Base-by-base conservation (phyloP, 306 rosid species). In the Prosopis cineraria region DNA sequence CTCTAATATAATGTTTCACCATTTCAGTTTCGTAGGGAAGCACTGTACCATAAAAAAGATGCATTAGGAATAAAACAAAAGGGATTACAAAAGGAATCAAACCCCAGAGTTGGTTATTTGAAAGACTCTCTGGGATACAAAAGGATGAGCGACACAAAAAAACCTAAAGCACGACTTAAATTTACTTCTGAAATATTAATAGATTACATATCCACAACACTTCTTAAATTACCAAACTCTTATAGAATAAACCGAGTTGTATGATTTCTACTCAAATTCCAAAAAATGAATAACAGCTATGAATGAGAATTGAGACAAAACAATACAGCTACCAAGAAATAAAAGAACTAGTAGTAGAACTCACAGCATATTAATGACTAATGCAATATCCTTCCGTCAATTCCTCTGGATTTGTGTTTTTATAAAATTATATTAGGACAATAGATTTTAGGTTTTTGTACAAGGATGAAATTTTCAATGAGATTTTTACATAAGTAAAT, bases 201-300 rank as follows among this genome's bases (percentile, higher is more conserved):
- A 20, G 62, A 92, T 84, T 79, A 92, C 98, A 95, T 91, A 12
- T 92, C 97, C 98, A 95, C 91, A 19, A 91, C 91, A 80, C 98
- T 92, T 79, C 91, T 88, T 58, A 95, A 87, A 84, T 95, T 95
- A 68, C 97, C 98, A 82, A 95, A 95, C 85, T 95, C 98, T 29
- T 91, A 92, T 5, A 98, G 97, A 85, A 95, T 83, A 79, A 73
- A 60, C 64, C 98, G 97, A 2, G 86, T 78, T 68, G 92, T 71
- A 70, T 86, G 88, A 76, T 95, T 95, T 78, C 91, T 78, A 86
- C 98, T 91, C 64, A 95, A 88, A 83, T 95, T 95, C 88, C 98
- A 92, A 47, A 17, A 50, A 77, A 64, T 14, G 17, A 72, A 73
- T 56, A 79, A 9, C 9, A 36, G 60, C 62, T 37, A 63, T 84